phyloP scores from a whole-genome alignment of 768 basidiomycete genomes.

The Trametes cingulata region DNA sequence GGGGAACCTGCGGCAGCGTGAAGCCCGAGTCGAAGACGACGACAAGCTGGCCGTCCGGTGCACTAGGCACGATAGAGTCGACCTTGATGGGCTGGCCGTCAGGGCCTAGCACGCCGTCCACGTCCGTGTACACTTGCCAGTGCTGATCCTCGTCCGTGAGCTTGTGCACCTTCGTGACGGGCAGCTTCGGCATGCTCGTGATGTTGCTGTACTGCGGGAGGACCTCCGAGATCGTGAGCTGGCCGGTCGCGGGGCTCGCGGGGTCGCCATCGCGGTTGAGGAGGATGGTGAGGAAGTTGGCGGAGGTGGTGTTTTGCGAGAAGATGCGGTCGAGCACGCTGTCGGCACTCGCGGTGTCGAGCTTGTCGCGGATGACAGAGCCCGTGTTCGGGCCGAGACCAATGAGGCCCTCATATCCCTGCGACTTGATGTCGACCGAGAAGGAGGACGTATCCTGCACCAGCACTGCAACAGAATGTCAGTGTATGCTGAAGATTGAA shows the following conservation, averaged over 20 bases:
- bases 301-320: constrained; percentile 50
- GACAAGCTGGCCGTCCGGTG: constrained; percentile 63
- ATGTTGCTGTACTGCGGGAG: constrained; percentile 64
- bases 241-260: constrained; percentile 51
- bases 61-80: constrained; percentile 68
- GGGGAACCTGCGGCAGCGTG: constrained; percentile 70
- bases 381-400: constrained; percentile 79
- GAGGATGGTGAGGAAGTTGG: constrained; percentile 69
- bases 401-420: constrained; percentile 71
- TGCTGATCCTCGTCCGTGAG: constrained; percentile 71
- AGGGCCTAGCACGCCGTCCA: constrained; percentile 71
- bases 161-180: constrained; percentile 63
- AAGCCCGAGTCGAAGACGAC: constrained; percentile 78
- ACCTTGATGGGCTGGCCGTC: constrained; percentile 64
- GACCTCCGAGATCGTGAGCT: constrained; percentile 69
- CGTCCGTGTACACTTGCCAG: constrained; percentile 76
- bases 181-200: constrained; percentile 59
- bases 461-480: constrained; percentile 45
- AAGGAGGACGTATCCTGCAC: constrained; percentile 66
- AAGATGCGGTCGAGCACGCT: constrained; percentile 68
- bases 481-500: too few species aligned
- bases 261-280: constrained; percentile 63
- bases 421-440: constrained; percentile 55
- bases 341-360: constrained; percentile 52
- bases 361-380: constrained; percentile 59